Evolutionary conservation across 176 grass and related monocot genomes (phyloP).

Genomic region (Leersia perrieri): DNA sequence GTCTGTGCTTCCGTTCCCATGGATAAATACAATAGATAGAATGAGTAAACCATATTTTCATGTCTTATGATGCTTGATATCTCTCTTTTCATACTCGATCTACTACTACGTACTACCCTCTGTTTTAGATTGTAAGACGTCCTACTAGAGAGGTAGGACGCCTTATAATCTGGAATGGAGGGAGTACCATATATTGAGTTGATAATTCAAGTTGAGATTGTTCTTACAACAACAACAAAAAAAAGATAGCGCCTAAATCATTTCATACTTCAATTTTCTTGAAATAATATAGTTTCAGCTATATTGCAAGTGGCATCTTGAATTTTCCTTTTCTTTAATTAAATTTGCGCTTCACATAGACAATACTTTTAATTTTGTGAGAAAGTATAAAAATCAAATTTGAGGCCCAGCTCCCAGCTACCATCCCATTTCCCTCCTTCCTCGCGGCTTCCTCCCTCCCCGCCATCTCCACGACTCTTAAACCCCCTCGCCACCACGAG

Average conservation of each 20-base stretch:
- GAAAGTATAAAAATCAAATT: background rate
- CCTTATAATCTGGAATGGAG: too few relatives aligned
- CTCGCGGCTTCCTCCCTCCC: conserved; percentile 29
- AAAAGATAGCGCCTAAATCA: too few relatives aligned
- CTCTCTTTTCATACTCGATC: too few relatives aligned
- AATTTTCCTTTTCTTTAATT: too few relatives aligned
- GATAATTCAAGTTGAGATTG: too few relatives aligned
- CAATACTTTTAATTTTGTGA: background rate
- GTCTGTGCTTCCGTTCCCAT: background rate
- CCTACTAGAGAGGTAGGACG: too few relatives aligned
- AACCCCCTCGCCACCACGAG: conserved; percentile 14
- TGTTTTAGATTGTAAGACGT: too few relatives aligned
- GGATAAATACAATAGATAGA: background rate
- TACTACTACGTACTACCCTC: too few relatives aligned
- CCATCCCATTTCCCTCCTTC: conserved; percentile 26
- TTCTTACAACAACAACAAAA: too few relatives aligned
- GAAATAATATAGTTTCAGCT: background rate
- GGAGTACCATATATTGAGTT: too few relatives aligned
- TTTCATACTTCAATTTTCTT: background rate
- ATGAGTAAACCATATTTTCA: background rate
- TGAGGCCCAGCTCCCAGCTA: background rate
- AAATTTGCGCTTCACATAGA: background rate
- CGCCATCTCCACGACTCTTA: conserved; percentile 31
- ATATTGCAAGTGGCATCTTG: background rate
- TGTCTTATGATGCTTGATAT: background rate